A percentile compares a stretch with the other conserved stretches of the same genome.
These are phyloP conservation scores for Malassezia psittaci DNA, from an alignment of 1,284 basidiomycete genomes.

Conservation along the genomic window DNA sequence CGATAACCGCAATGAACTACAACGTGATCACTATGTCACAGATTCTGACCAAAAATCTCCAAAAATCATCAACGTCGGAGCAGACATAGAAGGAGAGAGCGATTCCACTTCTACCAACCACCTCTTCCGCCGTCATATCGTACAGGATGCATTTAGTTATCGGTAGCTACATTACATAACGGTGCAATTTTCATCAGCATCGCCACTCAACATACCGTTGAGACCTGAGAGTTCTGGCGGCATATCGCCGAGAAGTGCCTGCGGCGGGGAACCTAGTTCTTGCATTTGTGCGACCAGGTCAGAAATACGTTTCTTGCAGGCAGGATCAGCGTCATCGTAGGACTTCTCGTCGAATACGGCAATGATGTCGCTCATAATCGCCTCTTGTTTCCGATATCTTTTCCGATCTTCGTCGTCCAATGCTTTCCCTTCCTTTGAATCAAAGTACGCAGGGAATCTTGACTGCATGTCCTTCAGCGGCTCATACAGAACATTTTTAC, in stretches of 20 bases:
- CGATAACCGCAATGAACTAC: too few relatives aligned
- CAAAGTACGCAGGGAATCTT: conserved; percentile 66
- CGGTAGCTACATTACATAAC: conserved; percentile 26
- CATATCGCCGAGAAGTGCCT: conserved; percentile 81
- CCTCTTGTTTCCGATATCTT: conserved; percentile 63
- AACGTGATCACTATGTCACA: too few relatives aligned
- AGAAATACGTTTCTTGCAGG: conserved; percentile 55
- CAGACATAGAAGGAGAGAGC: neutral
- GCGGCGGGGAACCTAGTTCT: conserved; percentile 71
- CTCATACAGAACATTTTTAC: conserved; percentile 82
- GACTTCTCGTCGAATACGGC: conserved; percentile 60
- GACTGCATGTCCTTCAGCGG: conserved; percentile 63
- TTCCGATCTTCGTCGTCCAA: conserved; percentile 58
- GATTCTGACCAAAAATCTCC: neutral
- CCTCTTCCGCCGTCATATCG: neutral
- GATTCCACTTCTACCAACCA: neutral
- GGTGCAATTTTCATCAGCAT: conserved; percentile 28
- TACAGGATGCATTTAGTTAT: neutral
- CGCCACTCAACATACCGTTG: conserved; percentile 25
- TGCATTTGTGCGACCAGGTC: conserved; percentile 76
- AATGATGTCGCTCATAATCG: conserved; percentile 61
- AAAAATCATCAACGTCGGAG: neutral
- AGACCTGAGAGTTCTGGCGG: conserved; percentile 55
- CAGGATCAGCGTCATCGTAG: conserved; percentile 55
- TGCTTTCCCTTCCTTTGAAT: conserved; percentile 46